A percentile compares a stretch with the other conserved stretches of the same genome.
Evolutionary conservation across 2,329 filamentous ascomycete species (phyloP).

Genomic region (Talaromyces verruculosus): DNA sequence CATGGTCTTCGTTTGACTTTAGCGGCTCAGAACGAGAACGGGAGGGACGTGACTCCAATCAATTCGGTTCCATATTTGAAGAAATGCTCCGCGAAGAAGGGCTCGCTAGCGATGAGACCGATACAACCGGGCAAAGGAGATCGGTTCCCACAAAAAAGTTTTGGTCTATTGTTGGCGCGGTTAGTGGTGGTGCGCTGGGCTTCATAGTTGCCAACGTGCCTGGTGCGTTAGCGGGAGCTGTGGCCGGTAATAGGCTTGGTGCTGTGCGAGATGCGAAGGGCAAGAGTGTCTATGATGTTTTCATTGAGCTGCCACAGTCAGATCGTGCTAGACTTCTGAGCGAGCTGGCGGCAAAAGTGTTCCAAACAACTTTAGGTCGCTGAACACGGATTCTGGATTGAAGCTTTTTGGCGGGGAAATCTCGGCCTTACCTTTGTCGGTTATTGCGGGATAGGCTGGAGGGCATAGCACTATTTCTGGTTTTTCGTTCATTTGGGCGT

Average conservation of each 20-base stretch:
- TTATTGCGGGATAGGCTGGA: background rate
- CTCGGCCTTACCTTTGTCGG: background rate
- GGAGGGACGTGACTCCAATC: constrained; percentile 57
- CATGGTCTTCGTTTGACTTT: constrained; percentile 73
- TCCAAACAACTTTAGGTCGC: constrained; percentile 47
- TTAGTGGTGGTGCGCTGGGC: constrained; percentile 85
- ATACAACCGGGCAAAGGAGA: constrained; percentile 47
- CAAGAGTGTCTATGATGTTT: constrained; percentile 93
- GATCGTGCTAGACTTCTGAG: constrained; percentile 79
- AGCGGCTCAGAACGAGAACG: constrained; percentile 40
- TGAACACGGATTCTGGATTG: background rate
- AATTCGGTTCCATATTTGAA: constrained; percentile 87
- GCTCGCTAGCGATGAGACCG: constrained; percentile 67
- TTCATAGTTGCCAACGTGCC: constrained; percentile 95
- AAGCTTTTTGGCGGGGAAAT: background rate
- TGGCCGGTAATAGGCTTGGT: constrained; percentile 89
- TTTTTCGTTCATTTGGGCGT: background rate
- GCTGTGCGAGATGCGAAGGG: constrained; percentile 84
- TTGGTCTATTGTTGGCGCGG: constrained; percentile 80
- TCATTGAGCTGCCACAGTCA: constrained; percentile 76
- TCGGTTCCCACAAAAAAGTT: constrained; percentile 66
- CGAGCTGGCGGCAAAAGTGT: constrained; percentile 81
- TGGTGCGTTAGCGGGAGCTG: constrained; percentile 82
- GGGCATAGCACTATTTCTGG: background rate
- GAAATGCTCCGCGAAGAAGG: constrained; percentile 86